Evolutionary conservation across 73 alveolate genomes (phyloP).

Genomic region (Loxodes magnus): DNA sequence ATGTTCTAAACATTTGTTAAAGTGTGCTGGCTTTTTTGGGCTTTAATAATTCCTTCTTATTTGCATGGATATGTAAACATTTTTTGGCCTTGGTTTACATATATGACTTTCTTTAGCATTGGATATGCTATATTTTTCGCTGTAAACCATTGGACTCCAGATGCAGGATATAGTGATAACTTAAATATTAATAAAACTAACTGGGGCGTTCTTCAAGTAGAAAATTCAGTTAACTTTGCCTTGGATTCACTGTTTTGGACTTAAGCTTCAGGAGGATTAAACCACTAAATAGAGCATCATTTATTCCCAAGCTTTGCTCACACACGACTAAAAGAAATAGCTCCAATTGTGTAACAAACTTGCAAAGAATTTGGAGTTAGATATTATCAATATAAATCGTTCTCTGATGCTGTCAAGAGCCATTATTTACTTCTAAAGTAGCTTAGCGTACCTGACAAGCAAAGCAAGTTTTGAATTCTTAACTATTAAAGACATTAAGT

Average conservation of each 20-base stretch:
- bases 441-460: slow-evolving; percentile 24
- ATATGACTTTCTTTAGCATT: slow-evolving; percentile 27
- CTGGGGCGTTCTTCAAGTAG: slow-evolving; percentile 61
- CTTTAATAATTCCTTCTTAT: slow-evolving; percentile 27
- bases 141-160: slow-evolving; percentile 65
- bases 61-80: slow-evolving; percentile 26
- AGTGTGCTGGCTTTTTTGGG: slow-evolving; percentile 21
- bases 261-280: slow-evolving; percentile 46
- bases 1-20: slow-evolving; percentile 30
- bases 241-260: slow-evolving; percentile 43
- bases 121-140: slow-evolving; percentile 52
- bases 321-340: slow-evolving; percentile 46
- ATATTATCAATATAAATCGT: slow-evolving; percentile 26
- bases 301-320: slow-evolving; percentile 51
- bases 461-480: too few relatives aligned
- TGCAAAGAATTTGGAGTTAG: slow-evolving; percentile 37
- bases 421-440: slow-evolving; percentile 27
- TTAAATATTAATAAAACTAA: slow-evolving; percentile 30
- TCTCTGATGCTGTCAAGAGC: slow-evolving; percentile 24
- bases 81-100: slow-evolving; percentile 41
- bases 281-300: slow-evolving; percentile 57
- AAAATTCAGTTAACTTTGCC: slow-evolving; percentile 54
- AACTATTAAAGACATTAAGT: too few relatives aligned
- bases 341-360: slow-evolving; percentile 25
- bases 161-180: slow-evolving; percentile 56